phyloP scores from a whole-genome alignment of 305 asterid species.

The Rubia tinctorum region DNA sequence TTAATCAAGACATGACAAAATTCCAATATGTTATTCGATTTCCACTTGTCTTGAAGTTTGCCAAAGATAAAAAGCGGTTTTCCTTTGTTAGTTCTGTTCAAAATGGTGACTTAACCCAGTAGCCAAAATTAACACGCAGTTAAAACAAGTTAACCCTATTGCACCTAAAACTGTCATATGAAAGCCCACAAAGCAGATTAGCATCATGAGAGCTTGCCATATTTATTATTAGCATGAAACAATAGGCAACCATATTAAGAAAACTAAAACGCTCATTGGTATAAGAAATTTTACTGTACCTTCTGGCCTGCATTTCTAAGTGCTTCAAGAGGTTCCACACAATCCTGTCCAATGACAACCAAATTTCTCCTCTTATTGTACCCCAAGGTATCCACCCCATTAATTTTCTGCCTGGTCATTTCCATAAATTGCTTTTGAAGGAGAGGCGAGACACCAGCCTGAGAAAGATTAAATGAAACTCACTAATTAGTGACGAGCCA shows the following conservation, averaged over 20 bases:
- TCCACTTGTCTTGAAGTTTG: too few relatives aligned
- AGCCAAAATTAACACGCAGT: not conserved
- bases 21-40: not conserved
- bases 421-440: slow-evolving; percentile 41
- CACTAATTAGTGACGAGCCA: not conserved
- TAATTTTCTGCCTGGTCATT: slow-evolving; percentile 25
- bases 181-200: not conserved
- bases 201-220: not conserved
- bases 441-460: slow-evolving; percentile 45
- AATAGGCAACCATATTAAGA: not conserved
- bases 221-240: not conserved
- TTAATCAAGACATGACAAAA: not conserved
- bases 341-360: slow-evolving; percentile 45
- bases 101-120: not conserved
- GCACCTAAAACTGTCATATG: not conserved
- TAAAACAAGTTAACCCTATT: not conserved
- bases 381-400: slow-evolving; percentile 8
- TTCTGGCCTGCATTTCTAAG: slow-evolving; percentile 46
- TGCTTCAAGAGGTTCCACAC: slow-evolving; percentile 50
- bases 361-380: slow-evolving; percentile 25
- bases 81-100: not conserved
- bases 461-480: slow-evolving; percentile 14
- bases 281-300: slow-evolving; percentile 45
- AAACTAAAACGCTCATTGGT: not conserved
- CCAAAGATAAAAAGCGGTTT: not conserved